phyloP scores from a whole-genome alignment of 2,329 filamentous ascomycete genomes.

The Ophiobolus disseminans region DNA sequence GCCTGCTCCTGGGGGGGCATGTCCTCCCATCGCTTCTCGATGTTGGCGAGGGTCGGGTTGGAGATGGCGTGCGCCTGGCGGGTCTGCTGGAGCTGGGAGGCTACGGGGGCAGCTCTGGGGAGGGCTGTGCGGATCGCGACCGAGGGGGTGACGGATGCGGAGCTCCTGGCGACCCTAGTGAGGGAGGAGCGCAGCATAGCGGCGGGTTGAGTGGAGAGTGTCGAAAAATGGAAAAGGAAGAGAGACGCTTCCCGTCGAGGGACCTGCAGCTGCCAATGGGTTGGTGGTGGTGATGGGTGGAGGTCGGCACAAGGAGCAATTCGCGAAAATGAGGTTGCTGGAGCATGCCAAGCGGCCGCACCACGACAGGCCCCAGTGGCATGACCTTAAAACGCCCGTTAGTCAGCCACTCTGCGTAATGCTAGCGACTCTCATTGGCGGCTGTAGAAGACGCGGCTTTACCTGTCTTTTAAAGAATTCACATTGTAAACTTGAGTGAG shows the following conservation, averaged over 20 bases:
- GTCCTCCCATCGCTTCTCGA: conserved; percentile 98
- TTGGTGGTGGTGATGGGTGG: conserved; percentile 42
- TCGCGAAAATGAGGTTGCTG: conserved; percentile 23
- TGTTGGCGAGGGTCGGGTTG: conserved; percentile 95
- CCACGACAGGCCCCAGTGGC: not conserved
- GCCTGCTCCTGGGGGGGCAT: conserved; percentile 99
- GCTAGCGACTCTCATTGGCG: too few relatives aligned
- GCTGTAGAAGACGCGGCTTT: too few relatives aligned
- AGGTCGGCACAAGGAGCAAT: conserved; percentile 33
- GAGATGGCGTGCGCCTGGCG: conserved; percentile 89
- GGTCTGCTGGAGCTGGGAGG: conserved; percentile 57
- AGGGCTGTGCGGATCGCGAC: conserved; percentile 45
- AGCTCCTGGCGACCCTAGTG: conserved; percentile 47
- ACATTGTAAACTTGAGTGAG: too few relatives aligned
- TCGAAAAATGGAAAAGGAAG: conserved; percentile 42
- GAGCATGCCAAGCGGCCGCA: conserved; percentile 15
- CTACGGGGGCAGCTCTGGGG: conserved; percentile 44
- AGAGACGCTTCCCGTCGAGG: conserved; percentile 44
- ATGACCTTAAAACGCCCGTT: conserved; percentile 2
- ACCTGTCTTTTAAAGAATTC: too few relatives aligned
- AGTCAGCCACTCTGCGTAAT: too few relatives aligned
- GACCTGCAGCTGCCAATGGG: conserved; percentile 47
- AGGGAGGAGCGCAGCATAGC: conserved; percentile 51
- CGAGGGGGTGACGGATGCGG: conserved; percentile 44
- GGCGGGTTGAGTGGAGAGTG: conserved; percentile 49